Conservation (phyloP, 2,329 filamentous ascomycete species). For the Corynespora cassiicola region DNA sequence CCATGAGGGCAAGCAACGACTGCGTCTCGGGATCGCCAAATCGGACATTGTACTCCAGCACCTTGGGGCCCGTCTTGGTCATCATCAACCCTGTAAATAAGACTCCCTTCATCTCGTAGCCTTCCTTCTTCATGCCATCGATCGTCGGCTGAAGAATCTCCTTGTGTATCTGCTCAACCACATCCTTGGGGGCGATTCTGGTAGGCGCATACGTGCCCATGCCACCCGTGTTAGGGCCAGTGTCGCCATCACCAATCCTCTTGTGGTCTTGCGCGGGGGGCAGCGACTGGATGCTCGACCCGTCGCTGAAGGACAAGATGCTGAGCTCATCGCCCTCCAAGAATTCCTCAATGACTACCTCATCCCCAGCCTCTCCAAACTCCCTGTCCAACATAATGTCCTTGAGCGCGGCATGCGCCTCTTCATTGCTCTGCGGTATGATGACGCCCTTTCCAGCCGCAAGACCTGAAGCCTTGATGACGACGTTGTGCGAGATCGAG, state of each 20-base stretch:
- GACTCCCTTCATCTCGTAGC: constrained; percentile 63
- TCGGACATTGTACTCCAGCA: constrained; percentile 91
- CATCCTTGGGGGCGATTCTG: constrained; percentile 57
- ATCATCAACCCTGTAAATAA: constrained; percentile 95
- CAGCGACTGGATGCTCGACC: constrained; percentile 80
- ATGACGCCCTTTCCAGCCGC: constrained; percentile 97
- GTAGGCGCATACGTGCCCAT: constrained; percentile 97
- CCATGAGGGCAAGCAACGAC: constrained; percentile 80
- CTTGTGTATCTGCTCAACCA: constrained; percentile 79
- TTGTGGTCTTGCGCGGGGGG: constrained; percentile 98
- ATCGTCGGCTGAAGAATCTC: constrained; percentile 90
- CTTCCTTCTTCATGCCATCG: constrained; percentile 83
- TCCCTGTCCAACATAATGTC: constrained; percentile 90
- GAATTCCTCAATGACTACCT: constrained; percentile 96
- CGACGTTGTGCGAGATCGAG: constrained; percentile 51
- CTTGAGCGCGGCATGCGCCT: constrained; percentile 81
- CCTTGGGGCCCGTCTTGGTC: constrained; percentile 78
- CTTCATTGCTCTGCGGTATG: constrained; percentile 79
- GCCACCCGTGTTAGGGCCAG: constrained; percentile 91
- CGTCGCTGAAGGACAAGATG: constrained; percentile 90
- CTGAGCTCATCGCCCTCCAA: constrained; percentile 90
- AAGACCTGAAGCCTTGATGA: constrained; percentile 92
- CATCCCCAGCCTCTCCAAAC: constrained; percentile 84
- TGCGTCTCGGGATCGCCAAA: constrained; percentile 94
- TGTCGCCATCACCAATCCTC: constrained; percentile 87